Evolutionary conservation across 129 eudicot species (phyloP).

Genomic region (Escallonia herrerae): DNA sequence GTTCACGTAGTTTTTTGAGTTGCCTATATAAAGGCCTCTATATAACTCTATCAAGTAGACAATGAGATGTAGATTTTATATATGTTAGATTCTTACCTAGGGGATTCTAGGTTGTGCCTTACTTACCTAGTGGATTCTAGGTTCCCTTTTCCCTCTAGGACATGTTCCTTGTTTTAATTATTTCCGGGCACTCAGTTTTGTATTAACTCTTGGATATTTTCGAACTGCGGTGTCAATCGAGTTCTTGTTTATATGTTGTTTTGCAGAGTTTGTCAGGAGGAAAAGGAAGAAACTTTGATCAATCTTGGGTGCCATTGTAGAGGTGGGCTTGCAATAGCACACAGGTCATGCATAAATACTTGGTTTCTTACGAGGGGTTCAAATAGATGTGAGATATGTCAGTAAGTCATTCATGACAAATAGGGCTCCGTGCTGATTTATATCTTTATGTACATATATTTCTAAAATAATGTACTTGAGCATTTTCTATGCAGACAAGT

Average conservation of each 20-base stretch:
- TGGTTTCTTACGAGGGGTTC: slow-evolving; percentile 33
- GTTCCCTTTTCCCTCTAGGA: too few species aligned
- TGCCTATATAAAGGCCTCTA: too few species aligned
- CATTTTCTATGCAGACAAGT: slow-evolving; percentile 24
- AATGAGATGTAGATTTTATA: too few species aligned
- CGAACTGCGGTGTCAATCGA: background rate
- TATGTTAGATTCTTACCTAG: too few species aligned
- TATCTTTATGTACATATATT: background rate
- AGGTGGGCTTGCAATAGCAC: slow-evolving; percentile 36
- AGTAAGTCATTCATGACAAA: slow-evolving; percentile 16
- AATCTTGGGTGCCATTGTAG: slow-evolving; percentile 34
- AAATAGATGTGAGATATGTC: slow-evolving; percentile 36
- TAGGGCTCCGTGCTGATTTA: background rate
- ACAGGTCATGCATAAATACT: slow-evolving; percentile 23
- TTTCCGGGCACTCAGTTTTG: too few species aligned
- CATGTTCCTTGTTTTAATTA: too few species aligned
- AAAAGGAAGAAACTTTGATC: slow-evolving; percentile 30
- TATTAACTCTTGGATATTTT: background rate
- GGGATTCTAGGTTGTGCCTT: too few species aligned
- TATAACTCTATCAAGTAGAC: too few species aligned
- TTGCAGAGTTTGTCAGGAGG: slow-evolving; percentile 33
- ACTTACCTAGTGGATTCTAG: too few species aligned
- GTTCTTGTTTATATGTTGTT: background rate
- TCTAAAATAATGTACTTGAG: background rate
- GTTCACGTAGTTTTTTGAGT: too few species aligned